phyloP scores from a whole-genome alignment of 106 monocot genomes.

The Dactylorhiza incarnata region DNA sequence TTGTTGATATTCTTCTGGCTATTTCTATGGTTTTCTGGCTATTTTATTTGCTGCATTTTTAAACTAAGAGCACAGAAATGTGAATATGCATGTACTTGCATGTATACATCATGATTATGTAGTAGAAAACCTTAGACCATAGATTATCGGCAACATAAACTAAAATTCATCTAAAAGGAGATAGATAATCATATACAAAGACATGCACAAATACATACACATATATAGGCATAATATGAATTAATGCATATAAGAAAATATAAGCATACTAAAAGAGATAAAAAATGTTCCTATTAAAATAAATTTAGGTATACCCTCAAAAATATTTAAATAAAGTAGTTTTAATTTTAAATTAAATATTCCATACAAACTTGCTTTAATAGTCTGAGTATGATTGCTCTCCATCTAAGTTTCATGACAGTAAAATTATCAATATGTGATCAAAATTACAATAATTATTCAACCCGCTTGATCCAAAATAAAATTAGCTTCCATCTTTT shows the following conservation, averaged over 20 bases:
- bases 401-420: neutral
- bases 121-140: too few species aligned
- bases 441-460: neutral
- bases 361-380: neutral
- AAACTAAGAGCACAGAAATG: too few species aligned
- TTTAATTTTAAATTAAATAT: neutral
- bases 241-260: neutral
- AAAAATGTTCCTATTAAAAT: neutral
- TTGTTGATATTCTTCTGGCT: too few species aligned
- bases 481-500: neutral
- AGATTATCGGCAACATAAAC: too few species aligned
- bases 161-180: too few species aligned
- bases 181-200: neutral
- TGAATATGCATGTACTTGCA: too few species aligned
- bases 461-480: neutral
- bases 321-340: neutral
- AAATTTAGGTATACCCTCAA: neutral
- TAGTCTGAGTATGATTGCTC: neutral
- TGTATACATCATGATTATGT: too few species aligned
- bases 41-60: too few species aligned
- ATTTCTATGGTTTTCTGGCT: too few species aligned
- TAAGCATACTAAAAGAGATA: neutral
- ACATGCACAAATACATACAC: neutral
- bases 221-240: neutral
- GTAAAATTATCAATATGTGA: neutral